Percentiles rank a stretch among this genome's conserved stretches.
Evolutionary conservation across 1,284 basidiomycete genomes (phyloP).

Genomic region (Omphalotus olearius): DNA sequence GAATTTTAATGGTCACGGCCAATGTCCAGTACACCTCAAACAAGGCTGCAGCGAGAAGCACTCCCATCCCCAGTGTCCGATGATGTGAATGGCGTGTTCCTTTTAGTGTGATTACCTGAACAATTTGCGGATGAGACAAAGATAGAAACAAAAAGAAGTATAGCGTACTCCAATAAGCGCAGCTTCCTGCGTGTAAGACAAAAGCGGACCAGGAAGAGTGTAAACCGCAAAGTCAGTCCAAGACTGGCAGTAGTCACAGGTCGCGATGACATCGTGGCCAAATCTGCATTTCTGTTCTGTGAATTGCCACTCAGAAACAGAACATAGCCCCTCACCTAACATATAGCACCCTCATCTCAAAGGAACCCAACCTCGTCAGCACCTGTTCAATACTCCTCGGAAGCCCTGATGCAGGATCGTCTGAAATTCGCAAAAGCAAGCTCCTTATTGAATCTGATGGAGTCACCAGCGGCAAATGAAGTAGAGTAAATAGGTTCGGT

Average conservation of each 20-base stretch:
- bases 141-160: background rate
- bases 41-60: slow-evolving; percentile 31
- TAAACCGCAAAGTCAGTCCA: slow-evolving; percentile 56
- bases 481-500: slow-evolving; percentile 55
- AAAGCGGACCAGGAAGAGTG: slow-evolving; percentile 46
- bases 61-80: slow-evolving; percentile 44
- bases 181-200: slow-evolving; percentile 55
- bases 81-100: slow-evolving; percentile 35
- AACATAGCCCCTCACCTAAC: slow-evolving; percentile 41
- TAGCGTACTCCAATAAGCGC: slow-evolving; percentile 47
- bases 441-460: slow-evolving; percentile 49
- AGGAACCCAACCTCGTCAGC: slow-evolving; percentile 50
- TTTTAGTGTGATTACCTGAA: slow-evolving; percentile 28
- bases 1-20: slow-evolving; percentile 42
- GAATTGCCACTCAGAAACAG: background rate
- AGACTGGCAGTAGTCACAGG: slow-evolving; percentile 58
- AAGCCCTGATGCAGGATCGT: slow-evolving; percentile 27
- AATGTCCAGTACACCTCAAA: slow-evolving; percentile 45
- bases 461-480: slow-evolving; percentile 51
- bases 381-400: slow-evolving; percentile 47
- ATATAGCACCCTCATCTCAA: slow-evolving; percentile 56
- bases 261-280: slow-evolving; percentile 58
- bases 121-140: background rate
- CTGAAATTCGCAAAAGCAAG: slow-evolving; percentile 35
- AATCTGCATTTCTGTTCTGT: slow-evolving; percentile 37